Evolutionary conservation across 2,329 filamentous ascomycete genomes (phyloP), one percentile per base, ranked within the genome.

Genomic region (Stenocarpella maydis): DNA sequence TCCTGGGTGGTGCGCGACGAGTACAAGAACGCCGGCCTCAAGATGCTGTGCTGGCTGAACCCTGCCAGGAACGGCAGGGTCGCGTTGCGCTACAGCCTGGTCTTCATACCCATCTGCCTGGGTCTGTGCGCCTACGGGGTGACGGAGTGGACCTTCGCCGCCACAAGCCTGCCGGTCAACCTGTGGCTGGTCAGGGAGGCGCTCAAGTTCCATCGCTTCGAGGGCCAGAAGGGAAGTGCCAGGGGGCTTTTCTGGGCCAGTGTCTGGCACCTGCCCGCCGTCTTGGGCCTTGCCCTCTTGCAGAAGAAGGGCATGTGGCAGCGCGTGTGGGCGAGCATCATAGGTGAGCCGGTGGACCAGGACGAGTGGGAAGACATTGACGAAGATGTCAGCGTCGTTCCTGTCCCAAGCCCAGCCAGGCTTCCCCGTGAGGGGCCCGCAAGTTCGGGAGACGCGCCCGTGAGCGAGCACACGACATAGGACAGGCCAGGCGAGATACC

Each of bases 301-400:
- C 93, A 97, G 80, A 99, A 99, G 87, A 97, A 94, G 82, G 95
- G 95, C 0, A 86, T 97, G 81, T 96, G 93, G 94, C 87, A 90
- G 72, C 87, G 94, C 19, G 88, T 95, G n/a, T 95, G 92, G 90
- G 87, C 85, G 68, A 88, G 88, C 68, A 81, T 92, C 0, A 83
- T 88, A 67, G 92, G 91, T 0, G 81, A 83, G 67, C 83, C 84
- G 0, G 84, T 86, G 24, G 88, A 88, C 1, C 85, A 87, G 1
- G 84, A 87, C 14, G 83, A 83, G 77, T 80, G 85, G 73, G 88
- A 90, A 69, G 86, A 88, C 71, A 87, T 90, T n/a, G 85, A 87
- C 43, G 80, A 82, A 31, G 83, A 85, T 67, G 75, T 82, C 24
- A 80, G 82, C 14, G 81, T 81, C 69, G 81, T 81, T 76, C 31